Conservation (phyloP, 352 stramenopile genomes). For the Phytophthora rubi region DNA sequence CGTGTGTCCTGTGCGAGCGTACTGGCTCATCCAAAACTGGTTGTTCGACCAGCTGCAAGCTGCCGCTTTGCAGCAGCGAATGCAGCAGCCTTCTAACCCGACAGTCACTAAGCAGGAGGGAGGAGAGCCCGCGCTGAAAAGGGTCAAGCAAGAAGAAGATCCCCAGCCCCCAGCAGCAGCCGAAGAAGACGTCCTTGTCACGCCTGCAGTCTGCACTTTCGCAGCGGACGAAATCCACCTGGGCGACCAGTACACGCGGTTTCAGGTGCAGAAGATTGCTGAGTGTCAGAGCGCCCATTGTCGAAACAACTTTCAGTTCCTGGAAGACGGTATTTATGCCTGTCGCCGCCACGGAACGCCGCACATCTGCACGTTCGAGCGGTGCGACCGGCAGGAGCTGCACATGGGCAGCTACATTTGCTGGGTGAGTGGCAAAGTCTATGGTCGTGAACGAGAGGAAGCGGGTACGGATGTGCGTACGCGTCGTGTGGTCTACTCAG, state of each 20-base stretch:
- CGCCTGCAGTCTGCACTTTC: constrained; percentile 35
- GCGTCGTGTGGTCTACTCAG: constrained; percentile 64
- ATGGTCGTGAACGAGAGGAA: constrained; percentile 66
- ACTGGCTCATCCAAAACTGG: constrained; percentile 84
- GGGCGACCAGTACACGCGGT: constrained; percentile 61
- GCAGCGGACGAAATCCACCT: constrained; percentile 65
- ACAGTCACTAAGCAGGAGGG: constrained; percentile 20
- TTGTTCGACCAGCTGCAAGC: constrained; percentile 72
- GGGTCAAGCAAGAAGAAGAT: constrained; percentile 23
- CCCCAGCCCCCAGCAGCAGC: background rate
- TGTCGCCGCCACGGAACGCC: constrained; percentile 69
- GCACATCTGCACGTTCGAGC: constrained; percentile 80
- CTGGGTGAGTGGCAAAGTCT: constrained; percentile 69
- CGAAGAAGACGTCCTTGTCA: background rate
- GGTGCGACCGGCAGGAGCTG: constrained; percentile 68
- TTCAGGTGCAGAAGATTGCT: constrained; percentile 48
- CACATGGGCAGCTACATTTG: constrained; percentile 66
- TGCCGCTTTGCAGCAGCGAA: constrained; percentile 17
- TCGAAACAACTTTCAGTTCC: constrained; percentile 57
- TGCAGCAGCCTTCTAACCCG: constrained; percentile 14
- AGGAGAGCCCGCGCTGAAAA: constrained; percentile 17
- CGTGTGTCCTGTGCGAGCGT: constrained; percentile 75
- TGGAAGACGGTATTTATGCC: constrained; percentile 79
- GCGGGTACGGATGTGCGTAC: constrained; percentile 67
- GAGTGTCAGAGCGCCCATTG: constrained; percentile 54